Percentiles rank a stretch among this genome's conserved stretches.
phyloP scores from a whole-genome alignment of 176 grass and related monocot genomes.

The Alloteropsis semialata region DNA sequence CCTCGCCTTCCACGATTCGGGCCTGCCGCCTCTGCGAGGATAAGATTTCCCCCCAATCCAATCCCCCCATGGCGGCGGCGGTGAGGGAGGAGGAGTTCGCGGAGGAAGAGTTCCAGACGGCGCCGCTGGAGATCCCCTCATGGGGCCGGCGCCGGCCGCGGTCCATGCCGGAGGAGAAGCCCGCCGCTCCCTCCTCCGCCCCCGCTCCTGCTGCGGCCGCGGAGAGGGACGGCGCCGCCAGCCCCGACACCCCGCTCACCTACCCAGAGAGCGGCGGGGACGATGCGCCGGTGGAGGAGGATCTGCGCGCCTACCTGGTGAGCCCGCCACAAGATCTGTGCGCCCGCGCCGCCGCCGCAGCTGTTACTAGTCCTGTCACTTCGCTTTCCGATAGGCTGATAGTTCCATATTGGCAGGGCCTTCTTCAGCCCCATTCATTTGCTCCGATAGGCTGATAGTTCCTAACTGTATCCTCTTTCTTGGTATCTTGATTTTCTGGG shows the following conservation, averaged over 20 bases:
- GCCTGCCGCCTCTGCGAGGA: neutral
- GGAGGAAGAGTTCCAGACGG: neutral
- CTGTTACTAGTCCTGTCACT: neutral
- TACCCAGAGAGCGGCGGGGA: conserved; percentile 18
- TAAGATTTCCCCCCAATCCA: neutral
- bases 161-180: neutral
- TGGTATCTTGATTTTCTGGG: neutral
- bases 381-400: neutral
- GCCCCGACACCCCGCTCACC: conserved; percentile 47
- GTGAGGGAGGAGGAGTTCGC: neutral
- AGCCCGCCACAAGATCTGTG: conserved; percentile 16
- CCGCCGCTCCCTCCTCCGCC: neutral
- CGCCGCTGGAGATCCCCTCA: conserved; percentile 2
- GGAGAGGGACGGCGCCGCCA: conserved; percentile 16
- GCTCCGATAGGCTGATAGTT: conserved; percentile 14
- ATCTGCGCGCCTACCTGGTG: conserved; percentile 11
- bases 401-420: conserved; percentile 34
- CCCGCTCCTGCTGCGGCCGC: neutral
- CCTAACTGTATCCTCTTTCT: conserved; percentile 12
- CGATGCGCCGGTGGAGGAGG: neutral
- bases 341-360: neutral
- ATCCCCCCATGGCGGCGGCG: neutral
- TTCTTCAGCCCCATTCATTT: conserved; percentile 28
- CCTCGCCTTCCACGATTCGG: neutral
- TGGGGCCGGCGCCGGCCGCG: conserved; percentile 31